These are phyloP conservation scores for Thermochaetoides thermophila DNA, from an alignment of 495 filamentous ascomycete genomes.

Conservation along the genomic window DNA sequence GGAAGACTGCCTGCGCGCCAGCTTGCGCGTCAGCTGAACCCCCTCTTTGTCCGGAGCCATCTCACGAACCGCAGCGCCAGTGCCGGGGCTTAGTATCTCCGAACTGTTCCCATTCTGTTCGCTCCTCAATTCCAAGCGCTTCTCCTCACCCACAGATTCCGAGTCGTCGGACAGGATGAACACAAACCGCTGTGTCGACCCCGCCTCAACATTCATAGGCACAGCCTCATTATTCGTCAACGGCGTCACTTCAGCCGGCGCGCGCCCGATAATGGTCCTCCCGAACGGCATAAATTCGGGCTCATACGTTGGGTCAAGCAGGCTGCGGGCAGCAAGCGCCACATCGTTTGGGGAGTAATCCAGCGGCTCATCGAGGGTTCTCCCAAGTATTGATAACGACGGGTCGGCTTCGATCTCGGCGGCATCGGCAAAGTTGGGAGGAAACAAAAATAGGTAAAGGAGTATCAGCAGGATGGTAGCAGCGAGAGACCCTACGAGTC, in stretches of 20 bases:
- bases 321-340: slow-evolving; percentile 12
- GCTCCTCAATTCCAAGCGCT: slow-evolving; percentile 10
- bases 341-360: slow-evolving; percentile 33
- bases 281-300: slow-evolving; percentile 45
- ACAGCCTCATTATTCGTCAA: slow-evolving; percentile 52
- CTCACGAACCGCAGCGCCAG: slow-evolving; percentile 1
- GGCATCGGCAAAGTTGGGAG: slow-evolving; percentile 44
- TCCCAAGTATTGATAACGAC: too few species aligned
- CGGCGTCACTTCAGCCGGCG: slow-evolving; percentile 25
- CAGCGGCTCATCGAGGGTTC: slow-evolving; percentile 25
- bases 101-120: not conserved
- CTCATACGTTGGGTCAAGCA: slow-evolving; percentile 29
- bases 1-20: slow-evolving; percentile 14
- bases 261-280: slow-evolving; percentile 48
- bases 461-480: slow-evolving; percentile 39
- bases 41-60: slow-evolving; percentile 5
- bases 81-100: not conserved
- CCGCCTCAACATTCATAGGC: slow-evolving; percentile 38
- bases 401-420: too few species aligned
- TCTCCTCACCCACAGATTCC: slow-evolving; percentile 3
- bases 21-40: slow-evolving; percentile 3
- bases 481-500: slow-evolving; percentile 47
- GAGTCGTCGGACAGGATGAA: slow-evolving; percentile 13
- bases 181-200: slow-evolving; percentile 30
- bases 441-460: slow-evolving; percentile 40